Evolutionary conservation across 1,139 yeast species (phyloP), one percentile per base, ranked within the genome.

Genomic region (Lodderomyces metapsilosis): DNA sequence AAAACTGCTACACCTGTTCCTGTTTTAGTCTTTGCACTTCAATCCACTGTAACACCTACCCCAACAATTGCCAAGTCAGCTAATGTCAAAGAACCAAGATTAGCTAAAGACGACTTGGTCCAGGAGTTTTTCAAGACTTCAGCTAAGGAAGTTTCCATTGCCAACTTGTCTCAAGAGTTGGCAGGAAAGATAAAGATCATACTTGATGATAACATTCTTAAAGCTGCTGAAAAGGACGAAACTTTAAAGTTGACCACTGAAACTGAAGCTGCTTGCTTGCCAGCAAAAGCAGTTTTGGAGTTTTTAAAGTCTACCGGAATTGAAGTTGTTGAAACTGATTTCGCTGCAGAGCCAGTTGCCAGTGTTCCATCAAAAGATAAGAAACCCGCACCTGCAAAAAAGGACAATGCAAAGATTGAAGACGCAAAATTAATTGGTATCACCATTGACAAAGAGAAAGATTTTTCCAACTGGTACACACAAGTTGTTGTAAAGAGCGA

Each of bases 391-490:
- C 57, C 70, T 28, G 49, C 66, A 23, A 73, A 68, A 40, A 70
- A 71, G 51, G 67, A 60, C 37, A 68, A 74, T 35, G 82, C 85
- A 42, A 79, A 80, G 52, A 66, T 85, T 52, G 94, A 85, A 51
- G 96, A 88, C 59, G 96, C 96, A 43, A 92, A 92, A 57, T 74
- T 92, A 58, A 88, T 92, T 54, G 98, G 98, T 64, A 91, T 94
- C 61, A 94, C 98, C 37, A 95, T 86, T 40, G 96, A 89, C 64
- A 94, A 92, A 71, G 78, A 83, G 48, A 75, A 80, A 57, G 98
- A 94, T 61, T 94, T 94, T 74, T 82, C 98, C 47, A 82, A 89
- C 41, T 94, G 99, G 99, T 94, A 92, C 73, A 89, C 91, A 52
- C 98, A 94, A 72, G 85, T 94, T 45, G 77, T 89, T 50, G 85